Evolutionary conservation across 371 early-diverging fungal species (phyloP), one percentile per base, ranked within the genome.

Genomic region (Apophysomyces variabilis): DNA sequence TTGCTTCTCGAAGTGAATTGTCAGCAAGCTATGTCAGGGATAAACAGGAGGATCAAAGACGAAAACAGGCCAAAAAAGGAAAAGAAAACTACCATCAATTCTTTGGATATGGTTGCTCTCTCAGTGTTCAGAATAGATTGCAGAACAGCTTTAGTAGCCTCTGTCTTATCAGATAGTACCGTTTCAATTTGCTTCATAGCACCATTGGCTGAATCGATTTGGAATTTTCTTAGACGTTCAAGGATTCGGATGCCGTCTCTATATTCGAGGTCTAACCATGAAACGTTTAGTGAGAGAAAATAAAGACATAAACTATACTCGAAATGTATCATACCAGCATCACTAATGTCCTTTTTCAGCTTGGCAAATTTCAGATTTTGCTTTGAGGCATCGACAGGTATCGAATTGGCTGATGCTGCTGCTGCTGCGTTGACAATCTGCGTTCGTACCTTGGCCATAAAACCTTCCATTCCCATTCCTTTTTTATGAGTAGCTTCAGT

Each of bases 191-290:
- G 72, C 85, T 76, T 76, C 64, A 78, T 74, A 2, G 85, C 78
- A 43, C 66, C 64, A 0, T 73, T 68, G 4, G 78, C 79, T 11
- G 71, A 73, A 13, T 78, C 74, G 9, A 78, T 72, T 62, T 85
- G 88, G 35, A 71, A 75, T 39, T 75, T 72, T n/a, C 87, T 71
- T 56, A 81, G 70, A 21, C 64, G 66, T 56, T 87, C 88, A 26
- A 87, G 65, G n/a, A 64, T 61, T 7, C 84, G 69, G 58, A 87
- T 79, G 62, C 85, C 85, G 62, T 82, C 79, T 66, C 85, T 76
- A 68, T 87, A 87, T 56, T 87, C 86, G 36, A 56, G 63, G 61
- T 87, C 88, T 87, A 59, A 37, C 68, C 46, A n/a, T 45, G 4
- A 57, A 50, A 16, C 26, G 12, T 37, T 7, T 36, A 32, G n/a